Evolutionary conservation across 345 rosid genomes (phyloP), one percentile per base, ranked within the genome.

Genomic region (Acer campestre): DNA sequence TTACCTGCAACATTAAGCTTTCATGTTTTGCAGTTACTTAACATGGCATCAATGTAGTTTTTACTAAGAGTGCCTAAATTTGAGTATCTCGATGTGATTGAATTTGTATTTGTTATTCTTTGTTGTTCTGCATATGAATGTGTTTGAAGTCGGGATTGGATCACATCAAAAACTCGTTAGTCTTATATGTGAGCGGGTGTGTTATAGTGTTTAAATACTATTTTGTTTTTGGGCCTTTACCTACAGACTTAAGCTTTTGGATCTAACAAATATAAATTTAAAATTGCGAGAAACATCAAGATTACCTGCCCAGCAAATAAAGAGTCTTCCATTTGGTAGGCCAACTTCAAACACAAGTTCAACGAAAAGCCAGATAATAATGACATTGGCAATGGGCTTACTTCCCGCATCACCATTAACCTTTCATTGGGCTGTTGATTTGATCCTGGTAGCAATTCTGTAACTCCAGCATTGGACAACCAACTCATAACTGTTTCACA

Each of bases 351-450:
- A 86, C 93, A 90, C 69, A 94, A 82, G 74, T 96, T 89, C 88
- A 94, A 80, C 27, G 98, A 92, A 80, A 96, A 91, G 67, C 99
- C 99, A 79, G 97, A 88, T 73, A 96, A 85, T 66, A 96, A 78
- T 76, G 97, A 85, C 91, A 96, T 92, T 1, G 99, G 98, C 82
- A 96, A 78, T 56, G 98, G 99, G 84, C 85, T 94, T 73, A 91
- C 98, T 96, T 96, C 99, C 88, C 88, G 86, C 92, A 84, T 89
- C 84, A 89, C 91, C 90, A 80, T 87, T 77, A 90, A 71, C 85
- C 97, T 88, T 70, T 96, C 99, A 74, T 86, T 91, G 77, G 97
- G 82, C 81, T 82, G 95, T 72, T 90, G 46, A 85, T 85, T 91
- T 62, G 92, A 51, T 70, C 90, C 93, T 0, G 93, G 80, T 59